These are phyloP conservation scores for Epichloe sibirici DNA, from an alignment of 2,329 filamentous ascomycete genomes.

Conservation along the genomic window DNA sequence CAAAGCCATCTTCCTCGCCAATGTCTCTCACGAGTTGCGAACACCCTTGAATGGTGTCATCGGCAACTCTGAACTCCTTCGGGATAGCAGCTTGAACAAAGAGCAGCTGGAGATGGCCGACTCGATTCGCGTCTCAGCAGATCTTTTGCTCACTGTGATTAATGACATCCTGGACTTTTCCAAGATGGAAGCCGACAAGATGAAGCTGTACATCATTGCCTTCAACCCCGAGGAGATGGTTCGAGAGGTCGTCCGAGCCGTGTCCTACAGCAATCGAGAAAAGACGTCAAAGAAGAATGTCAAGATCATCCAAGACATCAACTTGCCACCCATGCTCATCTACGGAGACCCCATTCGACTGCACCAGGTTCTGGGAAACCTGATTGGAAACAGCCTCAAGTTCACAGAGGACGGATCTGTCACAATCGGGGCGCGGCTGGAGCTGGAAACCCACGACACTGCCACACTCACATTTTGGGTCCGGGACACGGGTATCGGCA, in stretches of 20 bases:
- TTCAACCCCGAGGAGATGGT: constrained; percentile 58
- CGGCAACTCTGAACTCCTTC: constrained; percentile 72
- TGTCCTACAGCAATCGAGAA: constrained; percentile 53
- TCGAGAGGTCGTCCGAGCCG: constrained; percentile 52
- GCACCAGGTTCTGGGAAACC: constrained; percentile 63
- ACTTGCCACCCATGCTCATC: constrained; percentile 59
- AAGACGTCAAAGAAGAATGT: constrained; percentile 51
- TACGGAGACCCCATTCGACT: constrained; percentile 55
- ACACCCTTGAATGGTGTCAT: constrained; percentile 82
- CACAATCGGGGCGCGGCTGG: constrained; percentile 65
- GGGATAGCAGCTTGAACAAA: constrained; percentile 60
- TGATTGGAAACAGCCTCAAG: constrained; percentile 87
- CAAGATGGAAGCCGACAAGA: constrained; percentile 79
- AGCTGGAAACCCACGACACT: constrained; percentile 55
- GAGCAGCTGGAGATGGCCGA: constrained; percentile 81
- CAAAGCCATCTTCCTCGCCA: constrained; percentile 69
- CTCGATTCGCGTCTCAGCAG: constrained; percentile 74
- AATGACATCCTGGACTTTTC: constrained; percentile 96
- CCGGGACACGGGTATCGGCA: constrained; percentile 82
- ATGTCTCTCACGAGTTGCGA: constrained; percentile 70
- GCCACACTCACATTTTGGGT: constrained; percentile 77
- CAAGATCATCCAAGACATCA: constrained; percentile 57
- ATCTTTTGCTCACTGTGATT: constrained; percentile 81
- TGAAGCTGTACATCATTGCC: constrained; percentile 65
- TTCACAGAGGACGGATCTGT: constrained; percentile 82